Evolutionary conservation across 1,284 basidiomycete genomes (phyloP).

Genomic region (Ganoderma meredithae): DNA sequence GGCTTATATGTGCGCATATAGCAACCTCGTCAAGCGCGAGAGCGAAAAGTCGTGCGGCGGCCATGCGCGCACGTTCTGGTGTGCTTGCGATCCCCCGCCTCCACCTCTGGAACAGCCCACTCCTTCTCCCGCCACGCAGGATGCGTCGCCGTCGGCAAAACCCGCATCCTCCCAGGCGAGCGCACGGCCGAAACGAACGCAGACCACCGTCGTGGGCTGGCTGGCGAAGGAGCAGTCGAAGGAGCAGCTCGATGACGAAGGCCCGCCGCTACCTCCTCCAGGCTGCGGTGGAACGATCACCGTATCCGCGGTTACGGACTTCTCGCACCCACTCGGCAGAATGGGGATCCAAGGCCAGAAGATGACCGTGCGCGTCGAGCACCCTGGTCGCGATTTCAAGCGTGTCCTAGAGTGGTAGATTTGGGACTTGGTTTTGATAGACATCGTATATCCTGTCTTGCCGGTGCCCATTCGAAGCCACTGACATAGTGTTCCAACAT

Average conservation of each 20-base stretch:
- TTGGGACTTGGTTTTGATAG: not conserved
- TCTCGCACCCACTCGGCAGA: slow-evolving; percentile 31
- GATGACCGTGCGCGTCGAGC: slow-evolving; percentile 29
- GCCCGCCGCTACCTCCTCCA: not conserved
- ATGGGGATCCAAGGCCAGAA: slow-evolving; percentile 31
- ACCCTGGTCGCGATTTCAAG: slow-evolving; percentile 15
- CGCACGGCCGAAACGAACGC: slow-evolving; percentile 26
- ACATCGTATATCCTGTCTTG: not conserved
- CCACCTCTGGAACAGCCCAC: not conserved
- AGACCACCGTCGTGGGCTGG: slow-evolving; percentile 32
- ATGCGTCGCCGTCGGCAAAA: not conserved
- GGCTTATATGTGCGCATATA: not conserved
- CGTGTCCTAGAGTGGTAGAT: not conserved
- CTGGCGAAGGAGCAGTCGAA: slow-evolving; percentile 18
- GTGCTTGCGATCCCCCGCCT: slow-evolving; percentile 15
- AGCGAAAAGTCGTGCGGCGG: not conserved
- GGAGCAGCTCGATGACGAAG: slow-evolving; percentile 13
- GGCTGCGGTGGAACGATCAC: slow-evolving; percentile 34
- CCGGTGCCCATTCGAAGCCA: not conserved
- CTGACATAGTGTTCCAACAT: not conserved
- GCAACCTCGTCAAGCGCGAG: slow-evolving; percentile 10
- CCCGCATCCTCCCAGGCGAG: not conserved
- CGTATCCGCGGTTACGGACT: slow-evolving; percentile 29
- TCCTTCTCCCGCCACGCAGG: not conserved
- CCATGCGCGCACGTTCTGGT: slow-evolving; percentile 20